Percentiles rank a stretch among this genome's conserved stretches.
Conservation (phyloP, 257 asterid genomes). For the Nicotiana otophora region DNA sequence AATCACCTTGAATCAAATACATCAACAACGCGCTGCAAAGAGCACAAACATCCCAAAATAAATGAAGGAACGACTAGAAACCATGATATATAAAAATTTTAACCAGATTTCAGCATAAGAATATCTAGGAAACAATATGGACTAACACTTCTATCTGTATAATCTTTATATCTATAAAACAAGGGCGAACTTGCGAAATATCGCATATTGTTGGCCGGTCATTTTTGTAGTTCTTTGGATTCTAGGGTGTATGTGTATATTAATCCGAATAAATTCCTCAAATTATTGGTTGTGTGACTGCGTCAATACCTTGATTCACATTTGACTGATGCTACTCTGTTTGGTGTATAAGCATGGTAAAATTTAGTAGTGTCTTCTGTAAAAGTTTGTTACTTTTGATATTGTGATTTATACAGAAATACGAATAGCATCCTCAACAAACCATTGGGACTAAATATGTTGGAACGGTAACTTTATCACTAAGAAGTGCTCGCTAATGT, state of each 20-base stretch:
- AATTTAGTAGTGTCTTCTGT: not conserved
- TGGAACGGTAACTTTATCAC: not conserved
- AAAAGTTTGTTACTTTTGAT: not conserved
- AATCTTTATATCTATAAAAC: too few species aligned
- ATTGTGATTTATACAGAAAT: not conserved
- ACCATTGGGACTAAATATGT: too few species aligned
- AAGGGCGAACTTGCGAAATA: too few species aligned
- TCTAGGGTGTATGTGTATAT: not conserved
- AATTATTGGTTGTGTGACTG: not conserved
- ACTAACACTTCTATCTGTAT: too few species aligned
- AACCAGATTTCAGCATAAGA: too few species aligned
- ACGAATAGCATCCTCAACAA: not conserved
- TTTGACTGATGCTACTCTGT: not conserved
- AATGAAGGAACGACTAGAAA: too few species aligned
- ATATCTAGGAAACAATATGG: too few species aligned
- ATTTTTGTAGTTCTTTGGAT: not conserved
- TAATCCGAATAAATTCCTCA: not conserved
- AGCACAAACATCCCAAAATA: too few species aligned
- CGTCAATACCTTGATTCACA: not conserved
- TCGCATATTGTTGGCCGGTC: not conserved
- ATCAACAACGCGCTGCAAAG: too few species aligned
- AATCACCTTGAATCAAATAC: too few species aligned
- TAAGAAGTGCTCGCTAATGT: not conserved
- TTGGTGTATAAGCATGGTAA: not conserved
- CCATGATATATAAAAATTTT: too few species aligned